These are phyloP conservation scores for Otatea glauca DNA, from an alignment of 176 grass and related monocot species.

Conservation along the genomic window DNA sequence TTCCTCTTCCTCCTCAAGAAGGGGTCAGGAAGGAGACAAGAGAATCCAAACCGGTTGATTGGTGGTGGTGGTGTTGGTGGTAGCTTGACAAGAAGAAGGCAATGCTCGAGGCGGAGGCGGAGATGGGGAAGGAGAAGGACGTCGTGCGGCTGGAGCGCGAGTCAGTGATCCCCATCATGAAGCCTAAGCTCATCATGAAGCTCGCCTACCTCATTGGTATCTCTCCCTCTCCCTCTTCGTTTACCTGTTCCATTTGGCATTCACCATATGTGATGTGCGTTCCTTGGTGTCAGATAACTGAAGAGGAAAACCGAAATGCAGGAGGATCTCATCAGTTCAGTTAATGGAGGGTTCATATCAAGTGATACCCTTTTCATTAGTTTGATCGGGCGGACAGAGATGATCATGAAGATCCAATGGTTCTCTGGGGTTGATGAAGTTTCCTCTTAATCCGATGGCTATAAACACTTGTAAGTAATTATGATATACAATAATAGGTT, in stretches of 20 bases:
- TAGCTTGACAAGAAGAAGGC: not conserved
- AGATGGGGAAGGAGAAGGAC: conserved; percentile 60
- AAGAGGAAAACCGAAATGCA: too few relatives aligned
- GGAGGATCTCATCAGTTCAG: too few relatives aligned
- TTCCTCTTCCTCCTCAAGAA: conserved; percentile 13
- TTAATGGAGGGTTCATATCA: too few relatives aligned
- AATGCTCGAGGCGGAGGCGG: conserved; percentile 40
- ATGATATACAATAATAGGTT: too few relatives aligned
- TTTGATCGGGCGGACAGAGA: too few relatives aligned
- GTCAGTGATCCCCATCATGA: conserved; percentile 88
- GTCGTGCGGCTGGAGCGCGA: conserved; percentile 83
- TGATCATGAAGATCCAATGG: too few relatives aligned
- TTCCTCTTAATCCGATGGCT: too few relatives aligned
- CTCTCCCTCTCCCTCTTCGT: not conserved
- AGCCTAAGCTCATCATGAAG: conserved; percentile 80
- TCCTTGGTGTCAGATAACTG: too few relatives aligned
- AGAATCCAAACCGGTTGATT: not conserved
- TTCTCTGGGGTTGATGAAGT: too few relatives aligned
- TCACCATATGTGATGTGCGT: not conserved
- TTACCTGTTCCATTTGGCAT: not conserved
- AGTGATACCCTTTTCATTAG: too few relatives aligned
- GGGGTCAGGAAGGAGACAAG: not conserved
- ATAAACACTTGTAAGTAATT: too few relatives aligned
- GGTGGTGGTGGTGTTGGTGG: not conserved
- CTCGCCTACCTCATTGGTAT: conserved; percentile 90